Conservation (phyloP, 2,329 filamentous ascomycete species). For the Clarireedia sp. region DNA sequence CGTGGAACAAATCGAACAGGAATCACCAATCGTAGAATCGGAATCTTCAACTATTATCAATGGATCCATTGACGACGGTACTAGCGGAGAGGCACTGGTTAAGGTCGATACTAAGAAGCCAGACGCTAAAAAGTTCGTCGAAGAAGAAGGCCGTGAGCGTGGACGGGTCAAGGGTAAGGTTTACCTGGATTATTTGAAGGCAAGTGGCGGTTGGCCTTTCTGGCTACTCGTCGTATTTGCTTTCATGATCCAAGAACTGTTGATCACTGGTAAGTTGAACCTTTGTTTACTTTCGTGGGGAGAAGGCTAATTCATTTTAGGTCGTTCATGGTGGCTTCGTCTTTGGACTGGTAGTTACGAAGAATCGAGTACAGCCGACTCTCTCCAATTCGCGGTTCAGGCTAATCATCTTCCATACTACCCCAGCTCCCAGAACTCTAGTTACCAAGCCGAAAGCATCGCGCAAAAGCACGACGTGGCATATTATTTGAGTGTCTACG, state of each 20-base stretch:
- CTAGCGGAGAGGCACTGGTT: constrained; percentile 37
- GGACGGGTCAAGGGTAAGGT: constrained; percentile 60
- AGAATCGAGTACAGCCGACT: constrained; percentile 13
- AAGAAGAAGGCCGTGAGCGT: constrained; percentile 65
- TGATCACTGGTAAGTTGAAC: constrained; percentile 44
- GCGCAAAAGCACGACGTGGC: constrained; percentile 30
- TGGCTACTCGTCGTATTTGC: constrained; percentile 49
- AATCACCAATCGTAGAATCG: constrained; percentile 27
- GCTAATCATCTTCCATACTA: constrained; percentile 3
- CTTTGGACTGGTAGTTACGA: constrained; percentile 50
- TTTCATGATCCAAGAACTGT: constrained; percentile 46
- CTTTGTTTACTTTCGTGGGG: not conserved
- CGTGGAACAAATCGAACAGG: constrained; percentile 38
- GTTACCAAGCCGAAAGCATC: not conserved
- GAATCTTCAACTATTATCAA: constrained; percentile 42
- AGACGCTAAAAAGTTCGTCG: constrained; percentile 60
- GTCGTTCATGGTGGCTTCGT: constrained; percentile 55
- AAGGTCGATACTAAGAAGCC: constrained; percentile 43
- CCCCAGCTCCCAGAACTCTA: not conserved
- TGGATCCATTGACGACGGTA: constrained; percentile 38
- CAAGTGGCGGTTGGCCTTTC: constrained; percentile 54
- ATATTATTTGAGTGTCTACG: constrained; percentile 63
- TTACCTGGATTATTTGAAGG: constrained; percentile 59
- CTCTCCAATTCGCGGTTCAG: constrained; percentile 36
- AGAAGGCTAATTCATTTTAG: constrained; percentile 19